Conservation (phyloP, 2,329 filamentous ascomycete species). For the Colletotrichum endophyticum region DNA sequence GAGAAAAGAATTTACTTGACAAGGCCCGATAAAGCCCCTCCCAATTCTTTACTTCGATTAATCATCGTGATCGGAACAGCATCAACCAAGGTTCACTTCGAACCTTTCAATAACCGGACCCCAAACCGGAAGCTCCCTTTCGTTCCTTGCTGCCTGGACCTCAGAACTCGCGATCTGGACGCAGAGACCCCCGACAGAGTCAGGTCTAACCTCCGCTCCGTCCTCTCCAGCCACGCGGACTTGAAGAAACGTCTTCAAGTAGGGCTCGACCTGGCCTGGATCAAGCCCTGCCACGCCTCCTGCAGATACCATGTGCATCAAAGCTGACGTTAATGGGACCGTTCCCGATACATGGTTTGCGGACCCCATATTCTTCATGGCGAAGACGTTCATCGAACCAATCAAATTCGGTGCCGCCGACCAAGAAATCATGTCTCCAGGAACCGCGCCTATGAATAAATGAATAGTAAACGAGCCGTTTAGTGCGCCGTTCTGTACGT, state of each 20-base stretch:
- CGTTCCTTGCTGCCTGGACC: constrained; percentile 36
- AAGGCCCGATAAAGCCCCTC: not conserved
- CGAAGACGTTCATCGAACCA: constrained; percentile 65
- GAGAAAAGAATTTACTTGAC: not conserved
- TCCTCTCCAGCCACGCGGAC: constrained; percentile 33
- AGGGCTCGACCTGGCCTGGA: constrained; percentile 40
- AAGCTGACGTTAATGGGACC: constrained; percentile 54
- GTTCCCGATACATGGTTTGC: constrained; percentile 49
- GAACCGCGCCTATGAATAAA: constrained; percentile 68
- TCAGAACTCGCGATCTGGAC: constrained; percentile 41
- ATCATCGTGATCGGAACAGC: not conserved
- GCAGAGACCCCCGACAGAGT: constrained; percentile 35
- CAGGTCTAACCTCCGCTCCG: constrained; percentile 29
- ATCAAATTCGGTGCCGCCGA: constrained; percentile 58
- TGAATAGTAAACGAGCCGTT: constrained; percentile 66
- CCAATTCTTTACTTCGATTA: not conserved
- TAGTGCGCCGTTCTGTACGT: constrained; percentile 64
- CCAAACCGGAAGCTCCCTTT: constrained; percentile 43
- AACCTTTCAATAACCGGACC: constrained; percentile 27
- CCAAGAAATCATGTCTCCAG: constrained; percentile 54
- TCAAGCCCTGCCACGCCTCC: constrained; percentile 42
- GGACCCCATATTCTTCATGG: constrained; percentile 39
- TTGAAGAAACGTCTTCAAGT: constrained; percentile 43
- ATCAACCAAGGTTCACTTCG: not conserved
- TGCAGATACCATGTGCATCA: constrained; percentile 46